These are phyloP conservation scores for Solidago caesia DNA, from an alignment of 129 eudicot genomes.

Conservation along the genomic window DNA sequence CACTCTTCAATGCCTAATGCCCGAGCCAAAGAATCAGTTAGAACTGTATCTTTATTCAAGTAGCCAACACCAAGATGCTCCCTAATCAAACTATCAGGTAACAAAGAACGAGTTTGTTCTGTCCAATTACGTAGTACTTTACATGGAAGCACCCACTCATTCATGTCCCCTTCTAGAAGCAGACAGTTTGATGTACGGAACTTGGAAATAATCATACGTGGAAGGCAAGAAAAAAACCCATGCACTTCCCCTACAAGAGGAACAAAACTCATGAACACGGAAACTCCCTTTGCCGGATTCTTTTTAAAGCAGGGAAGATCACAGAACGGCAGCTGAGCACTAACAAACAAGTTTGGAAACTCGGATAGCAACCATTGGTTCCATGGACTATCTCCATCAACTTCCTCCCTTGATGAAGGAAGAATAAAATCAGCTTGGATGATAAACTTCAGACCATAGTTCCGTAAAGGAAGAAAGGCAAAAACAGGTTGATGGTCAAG, in stretches of 20 bases:
- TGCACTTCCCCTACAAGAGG: constrained; percentile 78
- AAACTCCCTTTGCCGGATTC: constrained; percentile 63
- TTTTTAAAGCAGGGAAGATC: constrained; percentile 56
- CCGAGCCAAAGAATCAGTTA: constrained; percentile 63
- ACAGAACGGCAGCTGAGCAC: constrained; percentile 64
- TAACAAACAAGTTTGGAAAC: constrained; percentile 68
- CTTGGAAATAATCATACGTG: constrained; percentile 66
- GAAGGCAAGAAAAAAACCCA: constrained; percentile 76
- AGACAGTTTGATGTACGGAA: constrained; percentile 62
- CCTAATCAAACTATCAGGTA: constrained; percentile 57
- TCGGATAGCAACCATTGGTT: constrained; percentile 77
- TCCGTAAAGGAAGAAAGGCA: constrained; percentile 79
- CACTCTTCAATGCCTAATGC: constrained; percentile 66
- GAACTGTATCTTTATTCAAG: constrained; percentile 53
- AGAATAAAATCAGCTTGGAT: constrained; percentile 85
- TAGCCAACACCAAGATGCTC: constrained; percentile 80
- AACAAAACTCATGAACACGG: constrained; percentile 71
- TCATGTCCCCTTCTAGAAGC: constrained; percentile 56
- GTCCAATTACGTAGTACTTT: constrained; percentile 63
- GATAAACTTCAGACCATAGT: constrained; percentile 74
- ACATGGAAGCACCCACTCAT: constrained; percentile 77
- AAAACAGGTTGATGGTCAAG: constrained; percentile 71
- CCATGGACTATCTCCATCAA: constrained; percentile 83
- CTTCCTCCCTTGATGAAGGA: constrained; percentile 88
- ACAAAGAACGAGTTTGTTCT: constrained; percentile 49